Evolutionary conservation across 208 protist species (phyloP).

Genomic region (Porcisia hertigi): DNA sequence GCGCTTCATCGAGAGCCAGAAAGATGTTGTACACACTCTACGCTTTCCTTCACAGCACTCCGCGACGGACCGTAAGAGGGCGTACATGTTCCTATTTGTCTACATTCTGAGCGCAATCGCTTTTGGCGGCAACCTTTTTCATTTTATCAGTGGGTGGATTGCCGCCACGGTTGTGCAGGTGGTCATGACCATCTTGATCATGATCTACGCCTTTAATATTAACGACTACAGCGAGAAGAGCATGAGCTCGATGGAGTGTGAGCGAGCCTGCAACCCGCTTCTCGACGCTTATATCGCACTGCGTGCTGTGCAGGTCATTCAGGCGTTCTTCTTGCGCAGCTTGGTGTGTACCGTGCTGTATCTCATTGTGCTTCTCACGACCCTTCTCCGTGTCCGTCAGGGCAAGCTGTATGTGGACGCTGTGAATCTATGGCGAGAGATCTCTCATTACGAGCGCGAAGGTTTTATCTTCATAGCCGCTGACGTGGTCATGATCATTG

Average conservation of each 20-base stretch:
- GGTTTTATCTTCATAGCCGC: conserved; percentile 60
- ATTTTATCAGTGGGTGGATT: conserved; percentile 85
- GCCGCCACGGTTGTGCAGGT: conserved; percentile 60
- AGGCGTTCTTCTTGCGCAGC: conserved; percentile 52
- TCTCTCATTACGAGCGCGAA: conserved; percentile 61
- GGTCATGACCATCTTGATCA: conserved; percentile 62
- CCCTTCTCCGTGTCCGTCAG: conserved; percentile 52
- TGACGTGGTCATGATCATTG: conserved; percentile 63
- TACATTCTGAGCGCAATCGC: conserved; percentile 62
- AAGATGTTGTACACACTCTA: conserved; percentile 73
- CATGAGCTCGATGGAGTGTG: conserved; percentile 78
- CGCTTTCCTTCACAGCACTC: conserved; percentile 65
- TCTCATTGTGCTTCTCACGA: conserved; percentile 33
- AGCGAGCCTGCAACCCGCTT: conserved; percentile 77
- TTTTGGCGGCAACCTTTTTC: conserved; percentile 55
- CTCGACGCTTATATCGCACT: conserved; percentile 71
- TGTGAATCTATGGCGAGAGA: conserved; percentile 76
- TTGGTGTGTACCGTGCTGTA: conserved; percentile 48
- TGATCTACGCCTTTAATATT: conserved; percentile 83
- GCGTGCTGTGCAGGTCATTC: conserved; percentile 64
- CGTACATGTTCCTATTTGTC: conserved; percentile 79
- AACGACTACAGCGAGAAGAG: conserved; percentile 81
- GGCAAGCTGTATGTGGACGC: conserved; percentile 75
- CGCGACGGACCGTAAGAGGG: conserved; percentile 73
- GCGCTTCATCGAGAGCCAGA: conserved; percentile 76